Percentiles rank a stretch among this genome's conserved stretches.
Conservation (phyloP, 2,329 filamentous ascomycete genomes). For the Eurotiales sp. region DNA sequence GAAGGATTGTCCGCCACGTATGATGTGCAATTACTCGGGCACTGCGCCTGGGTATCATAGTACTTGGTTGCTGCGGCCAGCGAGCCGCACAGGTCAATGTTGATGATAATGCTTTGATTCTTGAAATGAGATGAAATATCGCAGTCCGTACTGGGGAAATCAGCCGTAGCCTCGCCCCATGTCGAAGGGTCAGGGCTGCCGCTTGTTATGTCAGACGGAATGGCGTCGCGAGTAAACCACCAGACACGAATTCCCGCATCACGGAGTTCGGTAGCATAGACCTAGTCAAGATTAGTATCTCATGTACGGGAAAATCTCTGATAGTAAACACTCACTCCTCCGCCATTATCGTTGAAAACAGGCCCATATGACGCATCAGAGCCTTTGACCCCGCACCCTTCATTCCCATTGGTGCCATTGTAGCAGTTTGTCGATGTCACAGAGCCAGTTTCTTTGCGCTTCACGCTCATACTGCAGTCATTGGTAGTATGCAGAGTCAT, state of each 20-base stretch:
- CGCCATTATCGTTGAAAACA: slow-evolving; percentile 51
- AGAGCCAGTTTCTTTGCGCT: slow-evolving; percentile 52
- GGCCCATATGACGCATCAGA: slow-evolving; percentile 46
- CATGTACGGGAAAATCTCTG: too few species aligned
- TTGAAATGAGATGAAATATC: slow-evolving; percentile 57
- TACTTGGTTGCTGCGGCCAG: slow-evolving; percentile 40
- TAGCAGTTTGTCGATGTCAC: slow-evolving; percentile 47
- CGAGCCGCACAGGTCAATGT: slow-evolving; percentile 63
- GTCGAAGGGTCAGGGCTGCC: slow-evolving; percentile 55
- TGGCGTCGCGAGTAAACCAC: slow-evolving; percentile 51
- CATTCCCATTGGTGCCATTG: slow-evolving; percentile 50
- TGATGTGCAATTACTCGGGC: slow-evolving; percentile 55
- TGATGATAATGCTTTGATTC: slow-evolving; percentile 64
- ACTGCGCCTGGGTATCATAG: slow-evolving; percentile 31
- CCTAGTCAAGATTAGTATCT: slow-evolving; percentile 19
- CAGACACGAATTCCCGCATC: slow-evolving; percentile 60
- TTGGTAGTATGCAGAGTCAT: slow-evolving; percentile 58
- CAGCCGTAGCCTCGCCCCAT: slow-evolving; percentile 61
- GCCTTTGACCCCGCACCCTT: slow-evolving; percentile 55
- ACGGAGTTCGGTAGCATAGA: slow-evolving; percentile 61
- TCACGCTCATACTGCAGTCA: slow-evolving; percentile 53
- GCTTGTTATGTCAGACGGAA: slow-evolving; percentile 52
- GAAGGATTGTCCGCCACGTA: slow-evolving; percentile 56
- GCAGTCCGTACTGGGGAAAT: slow-evolving; percentile 63
- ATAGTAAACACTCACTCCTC: slow-evolving; percentile 51